Evolutionary conservation across 208 protist genomes (phyloP).

Genomic region (Crithidia sp.): DNA sequence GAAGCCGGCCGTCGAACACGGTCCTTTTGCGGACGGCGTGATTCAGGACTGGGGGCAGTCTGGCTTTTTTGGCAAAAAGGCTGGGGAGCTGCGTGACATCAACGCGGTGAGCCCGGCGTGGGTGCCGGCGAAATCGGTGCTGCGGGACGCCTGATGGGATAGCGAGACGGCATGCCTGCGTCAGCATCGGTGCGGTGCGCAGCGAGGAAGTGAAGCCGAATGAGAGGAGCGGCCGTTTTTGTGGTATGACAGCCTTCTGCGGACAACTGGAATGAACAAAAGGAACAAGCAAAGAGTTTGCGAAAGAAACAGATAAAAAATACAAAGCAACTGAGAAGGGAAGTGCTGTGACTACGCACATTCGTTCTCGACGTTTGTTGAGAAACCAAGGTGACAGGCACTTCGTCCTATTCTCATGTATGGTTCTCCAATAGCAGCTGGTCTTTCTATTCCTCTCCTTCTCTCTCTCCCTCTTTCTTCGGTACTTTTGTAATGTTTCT

Average conservation of each 20-base stretch:
- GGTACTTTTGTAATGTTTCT: not conserved
- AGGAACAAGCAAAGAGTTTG: too few species aligned
- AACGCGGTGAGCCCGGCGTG: constrained; percentile 21
- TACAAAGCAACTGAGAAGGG: too few species aligned
- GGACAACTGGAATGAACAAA: too few species aligned
- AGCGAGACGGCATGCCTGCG: not conserved
- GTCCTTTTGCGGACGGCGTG: constrained; percentile 33
- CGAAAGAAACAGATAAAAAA: too few species aligned
- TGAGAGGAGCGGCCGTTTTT: too few species aligned
- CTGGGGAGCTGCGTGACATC: constrained; percentile 38
- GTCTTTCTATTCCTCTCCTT: not conserved
- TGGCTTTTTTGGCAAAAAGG: constrained; percentile 46
- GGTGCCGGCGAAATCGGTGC: constrained; percentile 15
- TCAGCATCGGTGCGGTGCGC: too few species aligned
- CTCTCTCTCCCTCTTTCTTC: not conserved
- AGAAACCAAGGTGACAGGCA: too few species aligned
- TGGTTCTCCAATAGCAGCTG: not conserved
- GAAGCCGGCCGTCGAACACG: constrained; percentile 30
- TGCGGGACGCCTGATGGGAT: not conserved
- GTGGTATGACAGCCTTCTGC: too few species aligned
- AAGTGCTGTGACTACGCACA: too few species aligned
- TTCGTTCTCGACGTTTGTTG: not conserved
- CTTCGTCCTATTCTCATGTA: too few species aligned
- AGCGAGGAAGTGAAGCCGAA: too few species aligned
- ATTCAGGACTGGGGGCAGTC: constrained; percentile 35